Evolutionary conservation across 2,329 filamentous ascomycete genomes (phyloP), one percentile per base, ranked within the genome.

Genomic region (Trichoderma sp.): DNA sequence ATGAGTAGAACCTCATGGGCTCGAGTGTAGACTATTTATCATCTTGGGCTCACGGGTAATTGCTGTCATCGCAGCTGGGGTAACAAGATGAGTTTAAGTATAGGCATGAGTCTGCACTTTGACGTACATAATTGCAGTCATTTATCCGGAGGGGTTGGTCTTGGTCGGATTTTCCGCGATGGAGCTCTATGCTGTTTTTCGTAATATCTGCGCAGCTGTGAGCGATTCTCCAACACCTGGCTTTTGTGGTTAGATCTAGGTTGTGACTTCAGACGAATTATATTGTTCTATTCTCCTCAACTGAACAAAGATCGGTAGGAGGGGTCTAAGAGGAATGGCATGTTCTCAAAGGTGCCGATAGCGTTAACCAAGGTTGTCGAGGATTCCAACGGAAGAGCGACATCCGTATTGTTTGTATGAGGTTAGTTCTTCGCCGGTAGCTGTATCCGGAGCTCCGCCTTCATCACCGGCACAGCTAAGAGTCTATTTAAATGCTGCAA

Each of bases 61-160:
- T 66, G 21, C 12, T 53, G 12, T 39, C 21, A 67, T 21, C 21
- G 64, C 12, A 15, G 14, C 34, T 3, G 5, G 14, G 56, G 6
- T 24, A 36, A 14, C 56, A 7, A 51, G 21, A 9, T 36, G 15
- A 53, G 21, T 8, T 39, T 6, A 39, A 26, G 43, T 18, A 24
- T 53, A 53, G 28, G 63, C 24, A 32, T 51, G 28, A 30, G 11
- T 51, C 51, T 34, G 21, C 62, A 51, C 26, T 36, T 24, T 9
- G 36, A 24, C 47, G 30, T 56, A 65, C 26, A 47, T 26, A 15
- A 53, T 12, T 36, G 30, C 21, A 57, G 64, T 9, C 30, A 67
- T 67, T 67, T 67, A 67, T 39, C 64, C 64, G 64, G 64, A 67
- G 64, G 64, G 64, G 64, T 67, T 57, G 51, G 30, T 18, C 21